Evolutionary conservation across 306 rosid species (phyloP).

Genomic region (Inga oerstediana): DNA sequence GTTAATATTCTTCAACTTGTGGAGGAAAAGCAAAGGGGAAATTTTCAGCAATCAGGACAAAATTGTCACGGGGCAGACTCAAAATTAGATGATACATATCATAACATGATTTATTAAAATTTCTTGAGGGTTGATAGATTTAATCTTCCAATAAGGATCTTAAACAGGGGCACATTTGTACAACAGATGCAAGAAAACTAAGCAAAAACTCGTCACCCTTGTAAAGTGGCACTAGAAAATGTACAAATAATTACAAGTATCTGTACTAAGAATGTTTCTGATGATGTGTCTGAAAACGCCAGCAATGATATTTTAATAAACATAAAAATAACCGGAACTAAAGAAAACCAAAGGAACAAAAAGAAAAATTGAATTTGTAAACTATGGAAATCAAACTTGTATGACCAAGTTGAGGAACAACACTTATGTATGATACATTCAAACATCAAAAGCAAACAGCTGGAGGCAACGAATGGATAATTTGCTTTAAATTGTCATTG

Average conservation of each 20-base stretch:
- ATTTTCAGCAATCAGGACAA: background rate
- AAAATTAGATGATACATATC: background rate
- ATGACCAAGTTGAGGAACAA: background rate
- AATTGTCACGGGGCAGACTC: background rate
- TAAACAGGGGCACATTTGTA: background rate
- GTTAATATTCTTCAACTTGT: background rate
- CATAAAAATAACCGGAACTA: background rate
- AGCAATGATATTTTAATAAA: background rate
- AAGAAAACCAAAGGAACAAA: background rate
- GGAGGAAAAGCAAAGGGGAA: background rate
- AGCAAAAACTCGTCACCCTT: background rate
- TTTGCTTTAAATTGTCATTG: background rate
- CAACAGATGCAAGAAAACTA: background rate
- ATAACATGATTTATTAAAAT: background rate
- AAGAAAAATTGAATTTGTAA: slow-evolving; percentile 14
- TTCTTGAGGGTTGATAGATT: background rate
- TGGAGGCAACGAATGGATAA: background rate
- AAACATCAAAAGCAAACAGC: background rate
- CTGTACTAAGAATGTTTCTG: background rate
- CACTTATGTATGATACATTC: background rate
- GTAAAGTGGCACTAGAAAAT: background rate
- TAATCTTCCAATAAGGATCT: background rate
- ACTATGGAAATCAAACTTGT: slow-evolving; percentile 10
- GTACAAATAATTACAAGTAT: background rate
- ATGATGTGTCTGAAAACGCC: slow-evolving; percentile 6